Evolutionary conservation across 1,139 yeast genomes (phyloP).

Genomic region (Kodamaea sp.): DNA sequence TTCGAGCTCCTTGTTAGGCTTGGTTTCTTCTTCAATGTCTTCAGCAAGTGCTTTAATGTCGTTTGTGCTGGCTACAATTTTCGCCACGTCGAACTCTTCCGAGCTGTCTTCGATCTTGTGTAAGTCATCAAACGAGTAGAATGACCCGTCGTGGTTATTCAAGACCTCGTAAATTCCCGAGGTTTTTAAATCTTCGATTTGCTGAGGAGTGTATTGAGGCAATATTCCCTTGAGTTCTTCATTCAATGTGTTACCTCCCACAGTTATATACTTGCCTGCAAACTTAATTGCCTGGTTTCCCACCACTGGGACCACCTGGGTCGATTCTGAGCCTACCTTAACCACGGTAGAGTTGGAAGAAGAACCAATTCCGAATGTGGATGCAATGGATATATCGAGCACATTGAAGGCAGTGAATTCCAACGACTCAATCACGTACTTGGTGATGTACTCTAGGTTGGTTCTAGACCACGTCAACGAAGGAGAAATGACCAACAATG

Average conservation of each 20-base stretch:
- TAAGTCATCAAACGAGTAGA: conserved; percentile 56
- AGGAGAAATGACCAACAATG: conserved; percentile 59
- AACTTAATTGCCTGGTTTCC: conserved; percentile 64
- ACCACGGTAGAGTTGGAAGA: conserved; percentile 66
- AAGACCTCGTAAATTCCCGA: conserved; percentile 80
- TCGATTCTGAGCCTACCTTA: conserved; percentile 75
- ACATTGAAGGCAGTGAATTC: conserved; percentile 75
- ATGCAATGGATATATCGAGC: conserved; percentile 67
- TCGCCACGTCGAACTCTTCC: conserved; percentile 88
- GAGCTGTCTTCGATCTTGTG: conserved; percentile 45
- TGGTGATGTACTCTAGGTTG: conserved; percentile 68
- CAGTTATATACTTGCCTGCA: conserved; percentile 50
- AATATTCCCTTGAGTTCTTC: conserved; percentile 49
- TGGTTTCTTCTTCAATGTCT: conserved; percentile 31
- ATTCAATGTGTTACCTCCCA: conserved; percentile 70
- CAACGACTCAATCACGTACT: conserved; percentile 72
- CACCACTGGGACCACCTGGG: conserved; percentile 76
- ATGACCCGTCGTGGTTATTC: conserved; percentile 55
- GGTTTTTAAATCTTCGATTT: conserved; percentile 73
- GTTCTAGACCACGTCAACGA: conserved; percentile 69
- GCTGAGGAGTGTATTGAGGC: conserved; percentile 58
- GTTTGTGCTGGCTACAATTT: conserved; percentile 76
- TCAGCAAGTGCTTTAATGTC: conserved; percentile 37
- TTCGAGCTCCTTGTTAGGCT: conserved; percentile 62
- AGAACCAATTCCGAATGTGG: conserved; percentile 74